A percentile compares a stretch with the other conserved stretches of the same genome.
Evolutionary conservation across 208 protist species (phyloP).

Genomic region (Giardia muris): DNA sequence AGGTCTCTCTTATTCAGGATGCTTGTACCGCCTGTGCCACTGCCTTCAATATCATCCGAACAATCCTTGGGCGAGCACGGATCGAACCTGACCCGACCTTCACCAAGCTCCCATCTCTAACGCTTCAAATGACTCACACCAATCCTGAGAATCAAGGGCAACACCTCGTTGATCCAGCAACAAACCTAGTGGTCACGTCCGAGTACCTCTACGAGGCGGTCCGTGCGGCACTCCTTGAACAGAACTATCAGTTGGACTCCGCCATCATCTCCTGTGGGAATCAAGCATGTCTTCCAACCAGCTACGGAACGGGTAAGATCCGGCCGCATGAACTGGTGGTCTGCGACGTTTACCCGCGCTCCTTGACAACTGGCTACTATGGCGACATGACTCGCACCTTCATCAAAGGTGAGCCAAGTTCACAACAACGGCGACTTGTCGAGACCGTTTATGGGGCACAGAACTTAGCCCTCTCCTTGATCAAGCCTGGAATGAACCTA

Average conservation of each 20-base stretch:
- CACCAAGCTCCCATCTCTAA: neutral
- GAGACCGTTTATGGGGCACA: neutral
- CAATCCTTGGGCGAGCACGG: neutral
- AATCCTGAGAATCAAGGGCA: neutral
- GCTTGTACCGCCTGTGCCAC: neutral
- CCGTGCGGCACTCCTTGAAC: neutral
- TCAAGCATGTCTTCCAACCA: neutral
- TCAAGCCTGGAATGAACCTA: neutral
- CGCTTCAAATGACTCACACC: neutral
- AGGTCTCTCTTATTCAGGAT: neutral
- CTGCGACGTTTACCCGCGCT: constrained; percentile 1
- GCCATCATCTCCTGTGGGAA: neutral
- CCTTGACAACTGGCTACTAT: neutral
- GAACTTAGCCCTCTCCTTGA: neutral
- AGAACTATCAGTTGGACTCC: neutral
- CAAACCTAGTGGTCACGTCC: neutral
- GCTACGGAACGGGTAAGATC: neutral
- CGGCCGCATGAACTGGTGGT: neutral
- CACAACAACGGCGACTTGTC: neutral
- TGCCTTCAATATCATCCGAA: neutral
- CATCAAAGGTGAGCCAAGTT: neutral
- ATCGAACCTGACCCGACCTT: neutral
- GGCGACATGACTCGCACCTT: constrained; percentile 13
- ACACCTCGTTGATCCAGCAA: neutral
- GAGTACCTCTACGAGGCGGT: neutral